Evolutionary conservation across 441 rosid species (phyloP), one percentile per base, ranked within the genome.

Genomic region (Populus hybrid): DNA sequence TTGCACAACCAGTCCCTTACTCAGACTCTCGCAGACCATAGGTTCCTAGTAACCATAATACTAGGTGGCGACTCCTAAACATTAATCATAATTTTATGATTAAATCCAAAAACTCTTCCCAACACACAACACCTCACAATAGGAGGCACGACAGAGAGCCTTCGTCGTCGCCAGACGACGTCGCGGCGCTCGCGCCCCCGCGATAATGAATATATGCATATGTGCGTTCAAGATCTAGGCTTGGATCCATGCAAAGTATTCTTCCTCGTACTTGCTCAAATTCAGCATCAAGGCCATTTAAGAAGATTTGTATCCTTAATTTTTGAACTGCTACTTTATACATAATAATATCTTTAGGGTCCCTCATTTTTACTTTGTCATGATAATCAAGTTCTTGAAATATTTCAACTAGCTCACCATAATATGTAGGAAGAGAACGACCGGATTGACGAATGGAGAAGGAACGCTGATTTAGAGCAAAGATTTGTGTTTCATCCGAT

Each of bases 341-440:
- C 35, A 36, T 61, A 70, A 59, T 59, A 9, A 77, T 23, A 24
- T 77, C 79, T 31, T 59, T 12, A 1, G n/a, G 50, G 10, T 72
- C 76, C 2, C 66, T 72, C 72, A 66, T 78, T 2, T 64, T 23
- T 0, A 59, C 26, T 36, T 77, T 77, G 26, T 77, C 79, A 61
- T 7, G 18, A 20, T 71, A 6, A 45, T 78, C 59, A 20, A 40
- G 36, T 67, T 72, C 53, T 65, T 78, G 59, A 53, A 72, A 73
- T 18, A 66, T 78, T 14, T 26, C 68, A 7, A 72, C 12, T 11
- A 73, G 73, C 3, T 79, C 76, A 61, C 76, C 76, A 75, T 75
- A 80, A 63, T 71, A 61, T 2, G 4, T 38, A 1, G 70, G 7
- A 5, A 79, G 70, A 61, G 74, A 16, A 0, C 7, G 35, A 79